These are phyloP conservation scores for Pluteus cervinus DNA, from an alignment of 768 basidiomycete genomes.

Conservation along the genomic window DNA sequence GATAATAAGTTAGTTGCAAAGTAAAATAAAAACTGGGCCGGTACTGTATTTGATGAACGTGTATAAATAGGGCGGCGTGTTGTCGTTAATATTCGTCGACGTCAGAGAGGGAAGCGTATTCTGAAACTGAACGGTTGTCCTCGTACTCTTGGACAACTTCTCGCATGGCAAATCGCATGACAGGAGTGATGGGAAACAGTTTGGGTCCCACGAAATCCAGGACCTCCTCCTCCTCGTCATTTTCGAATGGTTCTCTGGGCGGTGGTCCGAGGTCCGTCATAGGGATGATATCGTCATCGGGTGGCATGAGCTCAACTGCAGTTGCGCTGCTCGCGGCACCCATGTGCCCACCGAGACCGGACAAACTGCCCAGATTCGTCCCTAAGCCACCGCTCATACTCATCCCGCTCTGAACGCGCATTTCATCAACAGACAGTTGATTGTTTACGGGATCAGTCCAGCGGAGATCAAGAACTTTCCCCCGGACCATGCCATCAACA, in stretches of 20 bases:
- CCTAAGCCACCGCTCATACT: conserved; percentile 10
- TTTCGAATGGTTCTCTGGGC: no score
- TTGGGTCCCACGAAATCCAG: conserved; percentile 68
- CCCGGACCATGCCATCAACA: conserved; percentile 82
- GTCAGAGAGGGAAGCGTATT: conserved; percentile 75
- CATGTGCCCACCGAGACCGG: background rate
- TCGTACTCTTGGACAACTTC: conserved; percentile 82
- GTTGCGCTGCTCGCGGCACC: conserved; percentile 11
- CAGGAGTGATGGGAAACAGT: conserved; percentile 70
- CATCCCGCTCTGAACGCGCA: conserved; percentile 16
- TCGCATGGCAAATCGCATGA: conserved; percentile 80
- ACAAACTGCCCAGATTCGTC: conserved; percentile 8
- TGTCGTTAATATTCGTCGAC: conserved; percentile 59
- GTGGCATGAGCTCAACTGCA: conserved; percentile 11
- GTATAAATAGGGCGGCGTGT: background rate
- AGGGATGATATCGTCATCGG: conserved; percentile 26
- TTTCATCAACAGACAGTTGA: conserved; percentile 42
- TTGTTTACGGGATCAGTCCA: conserved; percentile 70
- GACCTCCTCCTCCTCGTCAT: conserved; percentile 44
- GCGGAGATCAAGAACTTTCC: conserved; percentile 65
- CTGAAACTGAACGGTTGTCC: conserved; percentile 66
- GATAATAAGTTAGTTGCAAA: no score
- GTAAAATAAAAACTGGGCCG: background rate
- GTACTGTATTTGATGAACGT: conserved; percentile 1
- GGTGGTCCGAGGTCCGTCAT: conserved; percentile 34